Evolutionary conservation across 768 basidiomycete genomes (phyloP).

Genomic region (Mycena haematopus): DNA sequence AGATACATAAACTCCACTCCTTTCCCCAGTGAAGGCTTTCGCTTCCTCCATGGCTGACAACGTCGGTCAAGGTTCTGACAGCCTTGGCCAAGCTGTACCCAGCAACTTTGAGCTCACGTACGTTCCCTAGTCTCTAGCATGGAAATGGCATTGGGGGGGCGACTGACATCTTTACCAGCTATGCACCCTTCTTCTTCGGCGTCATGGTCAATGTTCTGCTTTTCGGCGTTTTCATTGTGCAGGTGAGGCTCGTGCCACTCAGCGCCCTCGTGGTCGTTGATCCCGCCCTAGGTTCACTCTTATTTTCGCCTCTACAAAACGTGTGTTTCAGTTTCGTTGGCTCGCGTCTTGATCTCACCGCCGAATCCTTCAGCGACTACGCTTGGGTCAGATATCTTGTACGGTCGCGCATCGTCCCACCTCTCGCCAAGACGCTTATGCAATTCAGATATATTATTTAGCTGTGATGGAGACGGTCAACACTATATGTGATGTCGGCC

Average conservation of each 20-base stretch:
- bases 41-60: background rate
- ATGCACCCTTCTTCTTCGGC: constrained; percentile 27
- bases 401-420: background rate
- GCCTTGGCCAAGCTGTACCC: background rate
- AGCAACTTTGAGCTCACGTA: constrained; percentile 17
- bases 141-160: too few relatives aligned
- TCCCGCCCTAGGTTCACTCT: constrained; percentile 17
- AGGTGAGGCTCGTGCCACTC: constrained; percentile 1
- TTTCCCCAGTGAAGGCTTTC: background rate
- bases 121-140: background rate
- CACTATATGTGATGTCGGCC: constrained; percentile 21
- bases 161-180: constrained; percentile 4
- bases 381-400: constrained; percentile 17
- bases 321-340: constrained; percentile 6
- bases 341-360: background rate
- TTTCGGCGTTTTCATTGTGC: constrained; percentile 25
- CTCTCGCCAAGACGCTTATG: background rate
- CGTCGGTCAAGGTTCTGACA: background rate
- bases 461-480: constrained; percentile 25
- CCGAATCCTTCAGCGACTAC: constrained; percentile 9
- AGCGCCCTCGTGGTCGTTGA: background rate
- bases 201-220: constrained; percentile 28
- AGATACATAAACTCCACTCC: background rate
- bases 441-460: constrained; percentile 23
- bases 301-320: constrained; percentile 28